Percentiles rank a stretch among this genome's conserved stretches.
phyloP scores from a whole-genome alignment of 305 asterid species.

The Plantago rigida region DNA sequence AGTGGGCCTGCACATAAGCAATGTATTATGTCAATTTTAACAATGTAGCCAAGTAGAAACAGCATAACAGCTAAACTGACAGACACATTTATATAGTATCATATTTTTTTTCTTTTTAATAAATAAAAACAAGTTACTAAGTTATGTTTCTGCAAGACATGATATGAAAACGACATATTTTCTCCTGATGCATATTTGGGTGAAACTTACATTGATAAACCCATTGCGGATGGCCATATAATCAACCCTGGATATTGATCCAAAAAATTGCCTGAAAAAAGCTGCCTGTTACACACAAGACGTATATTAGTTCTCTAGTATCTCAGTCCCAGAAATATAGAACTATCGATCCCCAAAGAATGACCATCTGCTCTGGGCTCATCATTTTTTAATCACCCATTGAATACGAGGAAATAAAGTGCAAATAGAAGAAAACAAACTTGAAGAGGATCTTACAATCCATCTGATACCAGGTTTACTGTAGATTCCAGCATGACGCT shows the following conservation, averaged over 20 bases:
- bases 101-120: neutral
- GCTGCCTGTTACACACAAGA: constrained; percentile 43
- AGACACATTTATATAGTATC: too few species aligned
- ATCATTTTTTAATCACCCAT: too few species aligned
- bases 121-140: neutral
- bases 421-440: neutral
- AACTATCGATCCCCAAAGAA: too few species aligned
- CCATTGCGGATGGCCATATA: constrained; percentile 54
- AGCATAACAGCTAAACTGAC: neutral
- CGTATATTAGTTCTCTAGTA: neutral
- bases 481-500: constrained; percentile 47
- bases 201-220: constrained; percentile 48
- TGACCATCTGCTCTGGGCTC: too few species aligned
- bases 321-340: too few species aligned
- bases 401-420: neutral
- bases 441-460: constrained; percentile 41
- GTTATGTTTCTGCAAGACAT: neutral
- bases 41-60: neutral
- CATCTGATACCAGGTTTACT: constrained; percentile 49
- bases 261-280: constrained; percentile 47
- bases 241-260: constrained; percentile 49
- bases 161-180: neutral
- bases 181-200: too few species aligned
- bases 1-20: constrained; percentile 44
- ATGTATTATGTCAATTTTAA: neutral